Evolutionary conservation across 306 rosid species (phyloP).

Genomic region (Comarum palustre): DNA sequence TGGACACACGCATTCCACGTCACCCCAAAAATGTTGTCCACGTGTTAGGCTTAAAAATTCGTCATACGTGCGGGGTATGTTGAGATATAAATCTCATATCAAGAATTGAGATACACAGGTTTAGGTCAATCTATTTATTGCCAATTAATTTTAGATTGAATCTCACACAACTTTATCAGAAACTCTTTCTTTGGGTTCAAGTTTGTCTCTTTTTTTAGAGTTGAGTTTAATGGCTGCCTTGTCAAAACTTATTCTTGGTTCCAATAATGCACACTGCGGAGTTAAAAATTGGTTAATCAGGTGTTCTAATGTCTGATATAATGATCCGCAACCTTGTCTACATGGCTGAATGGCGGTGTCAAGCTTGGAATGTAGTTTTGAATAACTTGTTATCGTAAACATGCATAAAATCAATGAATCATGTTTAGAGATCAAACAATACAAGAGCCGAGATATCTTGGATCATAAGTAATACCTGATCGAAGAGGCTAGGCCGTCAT

Average conservation of each 20-base stretch:
- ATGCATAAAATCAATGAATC: background rate
- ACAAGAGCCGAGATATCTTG: background rate
- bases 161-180: no score
- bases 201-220: background rate
- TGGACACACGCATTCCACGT: no score
- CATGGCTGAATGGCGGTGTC: background rate
- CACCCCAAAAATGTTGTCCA: no score
- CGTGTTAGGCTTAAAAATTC: no score
- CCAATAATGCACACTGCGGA: background rate
- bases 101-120: no score
- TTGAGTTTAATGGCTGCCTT: background rate
- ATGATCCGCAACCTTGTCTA: background rate
- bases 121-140: no score
- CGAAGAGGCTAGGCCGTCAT: background rate
- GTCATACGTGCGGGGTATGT: no score
- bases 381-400: background rate
- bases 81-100: no score
- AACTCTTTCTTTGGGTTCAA: background rate
- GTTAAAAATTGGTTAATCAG: background rate
- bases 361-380: background rate
- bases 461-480: background rate
- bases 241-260: background rate
- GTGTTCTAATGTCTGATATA: background rate
- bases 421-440: background rate
- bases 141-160: no score